Evolutionary conservation across 257 asterid species (phyloP).

Genomic region (Mentha longifolia): DNA sequence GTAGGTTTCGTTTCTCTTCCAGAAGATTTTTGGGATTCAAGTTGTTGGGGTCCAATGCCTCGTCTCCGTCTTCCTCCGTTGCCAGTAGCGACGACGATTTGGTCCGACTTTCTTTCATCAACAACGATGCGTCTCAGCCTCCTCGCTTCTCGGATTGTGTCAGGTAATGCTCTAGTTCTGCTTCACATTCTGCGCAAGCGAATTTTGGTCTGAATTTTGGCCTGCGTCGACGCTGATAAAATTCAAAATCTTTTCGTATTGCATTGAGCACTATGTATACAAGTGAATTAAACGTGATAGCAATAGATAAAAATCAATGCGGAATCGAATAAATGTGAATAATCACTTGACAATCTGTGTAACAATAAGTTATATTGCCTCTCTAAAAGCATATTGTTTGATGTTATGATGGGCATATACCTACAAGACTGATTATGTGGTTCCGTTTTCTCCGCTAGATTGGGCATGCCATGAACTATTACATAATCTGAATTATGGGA

Average conservation of each 20-base stretch:
- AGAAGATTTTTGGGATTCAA: slow-evolving; percentile 33
- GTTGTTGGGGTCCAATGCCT: slow-evolving; percentile 29
- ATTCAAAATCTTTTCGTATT: not conserved
- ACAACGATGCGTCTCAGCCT: slow-evolving; percentile 31
- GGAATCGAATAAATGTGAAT: not conserved
- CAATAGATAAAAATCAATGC: not conserved
- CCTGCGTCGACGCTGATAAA: not conserved
- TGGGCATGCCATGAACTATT: not conserved
- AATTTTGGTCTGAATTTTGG: not conserved
- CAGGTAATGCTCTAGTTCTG: slow-evolving; percentile 44
- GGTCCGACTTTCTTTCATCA: slow-evolving; percentile 32
- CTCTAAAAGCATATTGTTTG: slow-evolving; percentile 8
- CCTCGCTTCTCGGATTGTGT: slow-evolving; percentile 40
- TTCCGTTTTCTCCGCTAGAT: not conserved
- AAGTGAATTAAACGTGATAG: not conserved
- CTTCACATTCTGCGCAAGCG: not conserved
- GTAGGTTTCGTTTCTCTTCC: slow-evolving; percentile 33
- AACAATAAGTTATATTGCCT: not conserved
- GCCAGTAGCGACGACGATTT: slow-evolving; percentile 35
- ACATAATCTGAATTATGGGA: not conserved
- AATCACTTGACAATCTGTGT: not conserved
- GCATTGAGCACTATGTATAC: not conserved
- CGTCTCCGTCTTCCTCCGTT: slow-evolving; percentile 38
- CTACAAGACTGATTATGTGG: not conserved
- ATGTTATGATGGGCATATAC: not conserved